Base-by-base conservation (phyloP, 75 land plant species). In the Gnetum montanum region DNA sequence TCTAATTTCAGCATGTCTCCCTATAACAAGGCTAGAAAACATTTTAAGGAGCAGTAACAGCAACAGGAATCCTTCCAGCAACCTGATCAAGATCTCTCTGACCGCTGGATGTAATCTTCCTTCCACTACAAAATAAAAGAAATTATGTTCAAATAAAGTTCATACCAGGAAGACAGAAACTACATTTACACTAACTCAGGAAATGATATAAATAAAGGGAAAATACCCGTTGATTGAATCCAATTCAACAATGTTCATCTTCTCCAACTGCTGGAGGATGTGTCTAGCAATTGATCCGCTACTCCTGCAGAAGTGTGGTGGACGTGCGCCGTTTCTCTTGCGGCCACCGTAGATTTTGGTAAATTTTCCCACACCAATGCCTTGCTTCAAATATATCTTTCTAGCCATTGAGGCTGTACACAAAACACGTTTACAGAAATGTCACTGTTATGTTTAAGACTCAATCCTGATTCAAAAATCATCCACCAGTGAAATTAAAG, bases 381-480 rank as follows among this genome's bases (percentile, higher is more conserved):
- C 93, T 37, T 73, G 75, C 51, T 84, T 77, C 65, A 88, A 37
- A 64, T 88, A 88, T 40, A 88, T 84, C 63, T 88, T 88, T 70
- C 93, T 80, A 16, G 89, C 88, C 76, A 88, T 88, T 11, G 88
- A 84, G 25, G 93, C 93, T 88, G 70, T n/a, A n/a, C n/a, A n/a
- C n/a, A n/a, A 46, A 61, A 43, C 0, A 34, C 38, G n/a, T n/a
- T n/a, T n/a, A n/a, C n/a, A n/a, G n/a, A n/a, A n/a, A n/a, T n/a
- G n/a, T n/a, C n/a, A n/a, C n/a, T n/a, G n/a, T n/a, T n/a, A n/a
- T n/a, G n/a, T n/a, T n/a, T n/a, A n/a, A n/a, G n/a, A n/a, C n/a
- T n/a, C n/a, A n/a, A n/a, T n/a, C n/a, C n/a, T n/a, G n/a, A n/a
- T n/a, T n/a, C n/a, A n/a, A n/a, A n/a, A n/a, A n/a, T n/a, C n/a